phyloP scores from a whole-genome alignment of 768 basidiomycete genomes.

The Lactifluus piperatus region DNA sequence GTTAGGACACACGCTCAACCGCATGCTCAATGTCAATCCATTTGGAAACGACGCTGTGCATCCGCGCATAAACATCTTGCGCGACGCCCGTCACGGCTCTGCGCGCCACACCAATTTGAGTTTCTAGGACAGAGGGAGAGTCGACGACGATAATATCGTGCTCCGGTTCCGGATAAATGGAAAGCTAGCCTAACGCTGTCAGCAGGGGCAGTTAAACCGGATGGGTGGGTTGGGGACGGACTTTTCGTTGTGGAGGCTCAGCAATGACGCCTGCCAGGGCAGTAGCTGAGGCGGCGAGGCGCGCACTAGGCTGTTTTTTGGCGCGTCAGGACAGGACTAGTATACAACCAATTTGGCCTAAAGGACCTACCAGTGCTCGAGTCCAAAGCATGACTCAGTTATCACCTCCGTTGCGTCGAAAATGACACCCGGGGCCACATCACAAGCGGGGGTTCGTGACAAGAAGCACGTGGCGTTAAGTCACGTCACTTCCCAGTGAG shows the following conservation, averaged over 20 bases:
- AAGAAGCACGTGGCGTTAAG: not conserved
- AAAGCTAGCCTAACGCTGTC: slow-evolving; percentile 42
- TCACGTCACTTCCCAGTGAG: not conserved
- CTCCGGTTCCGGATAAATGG: slow-evolving; percentile 67
- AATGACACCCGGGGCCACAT: no score
- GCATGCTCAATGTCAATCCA: slow-evolving; percentile 85
- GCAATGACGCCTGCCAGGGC: not conserved
- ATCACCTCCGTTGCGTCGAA: no score
- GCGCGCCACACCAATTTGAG: slow-evolving; percentile 64
- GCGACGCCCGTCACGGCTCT: slow-evolving; percentile 49
- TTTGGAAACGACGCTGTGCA: slow-evolving; percentile 63
- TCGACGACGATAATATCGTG: slow-evolving; percentile 65
- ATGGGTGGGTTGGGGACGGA: not conserved
- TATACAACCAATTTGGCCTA: not conserved
- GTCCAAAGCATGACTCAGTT: slow-evolving; percentile 6
- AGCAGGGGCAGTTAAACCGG: not conserved
- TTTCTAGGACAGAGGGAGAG: slow-evolving; percentile 64
- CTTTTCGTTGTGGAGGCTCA: slow-evolving; percentile 10
- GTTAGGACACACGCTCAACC: slow-evolving; percentile 62
- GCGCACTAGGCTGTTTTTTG: not conserved
- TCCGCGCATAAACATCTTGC: slow-evolving; percentile 47
- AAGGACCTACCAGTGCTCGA: slow-evolving; percentile 8
- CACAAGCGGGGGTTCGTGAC: not conserved
- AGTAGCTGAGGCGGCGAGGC: not conserved
- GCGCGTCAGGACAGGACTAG: not conserved